Evolutionary conservation across 495 filamentous ascomycete species (phyloP), one percentile per base, ranked within the genome.

Genomic region (Daldinia caldariorum): DNA sequence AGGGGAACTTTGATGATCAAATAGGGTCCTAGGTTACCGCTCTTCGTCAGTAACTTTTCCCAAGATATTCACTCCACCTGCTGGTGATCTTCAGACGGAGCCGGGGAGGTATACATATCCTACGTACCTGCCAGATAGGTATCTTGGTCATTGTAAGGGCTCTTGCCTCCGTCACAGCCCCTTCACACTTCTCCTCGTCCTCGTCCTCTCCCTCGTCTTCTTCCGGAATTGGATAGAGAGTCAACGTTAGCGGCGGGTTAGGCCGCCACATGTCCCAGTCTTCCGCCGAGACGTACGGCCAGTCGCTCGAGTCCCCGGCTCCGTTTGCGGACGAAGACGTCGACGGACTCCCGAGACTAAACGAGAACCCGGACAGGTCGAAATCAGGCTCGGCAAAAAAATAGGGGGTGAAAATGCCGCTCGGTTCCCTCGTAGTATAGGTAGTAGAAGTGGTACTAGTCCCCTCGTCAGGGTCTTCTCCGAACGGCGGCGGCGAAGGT

Each of bases 401-500:
- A 10, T 71, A 41, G 56, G 68, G 13, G 59, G 22, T 55, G 3
- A 50, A 16, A 16, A 59, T 9, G 7, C 16, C 29, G 0, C 31
- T 38, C 9, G 22, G 7, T 9, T 20, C 47, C 29, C 16, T 56
- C 29, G 20, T 34, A 64, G 37, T 41, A 26, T 26, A 26, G 26
- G 26, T 26, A 26, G 26, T 26, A 26, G 26, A 26, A 26, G 26
- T 26, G 3, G 26, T 26, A 26, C 1, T 26, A 26, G 26, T 26
- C 26, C 26, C 26, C 26, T 26, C 26, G 3, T 26, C 26, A 26
- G 26, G 26, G 26, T 26, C 26, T 26, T 26, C 26, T 14, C 3
- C 63, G 10, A 72, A 56, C 14, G 73, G 67, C 8, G 73, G 70
- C 8, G 71, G 58, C 10, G 72, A 67, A 32, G 72, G 61, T 16